Conservation (phyloP, 2,329 filamentous ascomycete species). For the Trichoderma sp. region DNA sequence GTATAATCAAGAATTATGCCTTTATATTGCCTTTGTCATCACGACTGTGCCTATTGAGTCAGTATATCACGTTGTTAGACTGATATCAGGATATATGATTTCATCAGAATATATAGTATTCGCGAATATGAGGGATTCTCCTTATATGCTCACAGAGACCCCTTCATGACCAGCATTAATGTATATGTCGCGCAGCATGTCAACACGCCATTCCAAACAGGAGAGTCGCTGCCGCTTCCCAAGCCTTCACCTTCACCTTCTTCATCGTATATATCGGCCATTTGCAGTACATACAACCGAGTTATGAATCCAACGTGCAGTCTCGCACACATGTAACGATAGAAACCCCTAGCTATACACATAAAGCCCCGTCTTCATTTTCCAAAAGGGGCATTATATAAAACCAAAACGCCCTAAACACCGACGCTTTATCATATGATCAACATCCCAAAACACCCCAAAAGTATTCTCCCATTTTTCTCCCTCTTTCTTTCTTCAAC, state of each 20-base stretch:
- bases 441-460: background rate
- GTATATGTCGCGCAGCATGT: background rate
- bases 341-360: background rate
- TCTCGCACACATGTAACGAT: background rate
- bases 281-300: background rate
- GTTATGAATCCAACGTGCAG: background rate
- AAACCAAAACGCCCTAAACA: constrained; percentile 7
- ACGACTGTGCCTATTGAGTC: background rate
- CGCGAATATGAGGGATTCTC: background rate
- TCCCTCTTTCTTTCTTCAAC: background rate
- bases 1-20: constrained; percentile 28
- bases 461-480: background rate
- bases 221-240: background rate
- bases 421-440: constrained; percentile 8
- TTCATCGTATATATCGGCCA: background rate
- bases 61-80: background rate
- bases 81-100: background rate
- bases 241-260: background rate
- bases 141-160: background rate
- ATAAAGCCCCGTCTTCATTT: background rate
- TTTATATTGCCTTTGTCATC: background rate
- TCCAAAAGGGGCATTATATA: background rate
- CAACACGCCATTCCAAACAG: background rate
- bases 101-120: background rate
- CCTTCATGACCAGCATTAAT: background rate